A percentile compares a stretch with the other conserved stretches of the same genome.
phyloP scores from a whole-genome alignment of 805 yeast species.

The Schwanniomyces vanrijiae region DNA sequence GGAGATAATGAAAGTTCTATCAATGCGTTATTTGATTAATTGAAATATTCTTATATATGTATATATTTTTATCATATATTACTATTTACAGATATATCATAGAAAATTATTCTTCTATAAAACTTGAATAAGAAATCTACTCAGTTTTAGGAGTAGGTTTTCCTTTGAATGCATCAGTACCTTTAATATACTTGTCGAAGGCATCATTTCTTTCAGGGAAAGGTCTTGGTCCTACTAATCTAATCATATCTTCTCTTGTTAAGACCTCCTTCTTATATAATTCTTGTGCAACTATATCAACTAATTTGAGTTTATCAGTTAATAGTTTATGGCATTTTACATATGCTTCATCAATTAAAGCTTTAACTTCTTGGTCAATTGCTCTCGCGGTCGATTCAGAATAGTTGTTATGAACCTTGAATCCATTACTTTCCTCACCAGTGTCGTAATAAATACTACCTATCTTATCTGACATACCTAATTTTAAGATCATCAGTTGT shows the following conservation, averaged over 20 bases:
- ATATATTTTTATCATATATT: background rate
- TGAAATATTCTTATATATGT: constrained; percentile 1
- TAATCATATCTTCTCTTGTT: constrained; percentile 77
- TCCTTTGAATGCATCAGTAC: constrained; percentile 41
- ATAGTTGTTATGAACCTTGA: constrained; percentile 59
- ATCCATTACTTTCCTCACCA: constrained; percentile 48
- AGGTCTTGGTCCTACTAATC: constrained; percentile 74
- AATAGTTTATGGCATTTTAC: constrained; percentile 57
- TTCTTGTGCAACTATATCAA: constrained; percentile 72
- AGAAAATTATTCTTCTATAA: constrained; percentile 1
- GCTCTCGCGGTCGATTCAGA: constrained; percentile 68
- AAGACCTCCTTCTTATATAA: constrained; percentile 72
- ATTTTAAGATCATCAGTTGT: constrained; percentile 79
- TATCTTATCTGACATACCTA: constrained; percentile 83
- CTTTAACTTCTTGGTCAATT: constrained; percentile 69
- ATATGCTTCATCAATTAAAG: constrained; percentile 67
- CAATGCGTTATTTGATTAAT: background rate
- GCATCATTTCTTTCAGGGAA: constrained; percentile 82
- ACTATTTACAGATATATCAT: constrained; percentile 6
- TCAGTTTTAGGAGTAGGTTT: constrained; percentile 19
- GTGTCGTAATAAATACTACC: constrained; percentile 64
- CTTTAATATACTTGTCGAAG: constrained; percentile 80
- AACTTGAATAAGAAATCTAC: constrained; percentile 12
- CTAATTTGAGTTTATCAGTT: constrained; percentile 57
- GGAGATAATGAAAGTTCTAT: background rate